phyloP scores from a whole-genome alignment of 768 basidiomycete genomes.

The Xerocomellus dryophilus region DNA sequence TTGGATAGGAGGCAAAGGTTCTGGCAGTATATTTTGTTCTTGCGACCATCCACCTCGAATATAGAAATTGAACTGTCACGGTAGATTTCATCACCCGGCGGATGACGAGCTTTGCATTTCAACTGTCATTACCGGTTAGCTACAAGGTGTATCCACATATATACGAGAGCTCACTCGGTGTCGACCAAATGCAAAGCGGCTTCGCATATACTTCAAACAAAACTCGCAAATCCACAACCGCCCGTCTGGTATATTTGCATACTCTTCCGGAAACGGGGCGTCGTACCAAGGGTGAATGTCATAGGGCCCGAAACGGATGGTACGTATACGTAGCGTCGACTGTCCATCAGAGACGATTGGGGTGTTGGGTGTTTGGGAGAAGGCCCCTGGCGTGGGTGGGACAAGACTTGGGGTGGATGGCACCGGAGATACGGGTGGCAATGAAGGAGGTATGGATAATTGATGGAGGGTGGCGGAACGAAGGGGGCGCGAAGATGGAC shows the following conservation, averaged over 20 bases:
- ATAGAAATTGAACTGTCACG: constrained; percentile 84
- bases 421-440: constrained; percentile 34
- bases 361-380: constrained; percentile 33
- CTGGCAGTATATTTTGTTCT: constrained; percentile 99
- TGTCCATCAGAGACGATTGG: constrained; percentile 22
- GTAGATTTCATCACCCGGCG: constrained; percentile 98
- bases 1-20: constrained; percentile 96
- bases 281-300: constrained; percentile 99
- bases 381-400: constrained; percentile 33
- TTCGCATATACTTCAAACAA: constrained; percentile 98
- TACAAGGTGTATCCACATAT: not conserved
- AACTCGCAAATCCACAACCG: constrained; percentile 96
- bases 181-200: constrained; percentile 76
- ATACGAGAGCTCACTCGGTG: constrained; percentile 65
- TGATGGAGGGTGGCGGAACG: constrained; percentile 53
- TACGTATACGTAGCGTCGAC: constrained; percentile 65
- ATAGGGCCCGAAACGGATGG: constrained; percentile 84
- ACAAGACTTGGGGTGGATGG: constrained; percentile 36
- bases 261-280: constrained; percentile 98
- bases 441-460: constrained; percentile 29
- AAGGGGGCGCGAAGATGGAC: constrained; percentile 59
- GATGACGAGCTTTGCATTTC: constrained; percentile 93
- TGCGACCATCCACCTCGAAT: constrained; percentile 97
- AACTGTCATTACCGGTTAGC: constrained; percentile 47
- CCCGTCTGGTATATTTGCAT: constrained; percentile 87